Base-by-base conservation (phyloP, 2,329 filamentous ascomycete species). In the Neofusicoccum laricinum region DNA sequence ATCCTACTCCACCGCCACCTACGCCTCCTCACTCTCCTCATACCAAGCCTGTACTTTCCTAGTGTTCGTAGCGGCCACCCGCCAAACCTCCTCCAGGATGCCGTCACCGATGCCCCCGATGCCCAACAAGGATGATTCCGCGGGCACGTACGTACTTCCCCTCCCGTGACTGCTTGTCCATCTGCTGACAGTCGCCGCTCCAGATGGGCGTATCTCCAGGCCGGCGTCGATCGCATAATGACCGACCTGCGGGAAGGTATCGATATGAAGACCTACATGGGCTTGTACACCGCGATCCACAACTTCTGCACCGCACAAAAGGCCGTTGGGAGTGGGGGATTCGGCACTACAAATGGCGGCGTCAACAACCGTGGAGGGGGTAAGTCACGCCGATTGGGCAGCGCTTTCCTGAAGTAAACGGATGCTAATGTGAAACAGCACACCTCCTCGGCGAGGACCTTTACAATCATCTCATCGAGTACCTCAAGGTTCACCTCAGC, bases 291-390 rank as follows among this genome's bases (percentile, higher is more conserved):
- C 61, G 93, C 93, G 66, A 95, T 99, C 57, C 95, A 99, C 81
- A 97, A 99, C 81, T 99, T 99, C 79, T 99, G 95, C 78, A 99
- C 95, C 64, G 97, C 95, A 25, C 95, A 98, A 78, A 98, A 98
- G 77, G 92, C 92, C 1, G 88, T 93, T 49, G 85, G 86, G n/a
- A 83, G 86, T 61, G 79, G 78, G 14, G 75, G 74, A 25, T 78
- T 73, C 68, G 75, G 78, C 71, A 15, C 36, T 17, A 6, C 36
- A 17, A 19, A 32, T 17, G 41, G 49, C 25, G 71, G 76, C 74
- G 77, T 76, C 36, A 85, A 86, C 68, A 89, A 92, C 76, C 84
- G 90, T 67, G 93, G 93, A 77, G 91, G 91, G 88, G 66, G 68
- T 69, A 63, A 65, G 41, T 46, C 38, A 17, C 15, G 2, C 30